Conservation (phyloP, 345 rosid species). For the Murraya paniculata region DNA sequence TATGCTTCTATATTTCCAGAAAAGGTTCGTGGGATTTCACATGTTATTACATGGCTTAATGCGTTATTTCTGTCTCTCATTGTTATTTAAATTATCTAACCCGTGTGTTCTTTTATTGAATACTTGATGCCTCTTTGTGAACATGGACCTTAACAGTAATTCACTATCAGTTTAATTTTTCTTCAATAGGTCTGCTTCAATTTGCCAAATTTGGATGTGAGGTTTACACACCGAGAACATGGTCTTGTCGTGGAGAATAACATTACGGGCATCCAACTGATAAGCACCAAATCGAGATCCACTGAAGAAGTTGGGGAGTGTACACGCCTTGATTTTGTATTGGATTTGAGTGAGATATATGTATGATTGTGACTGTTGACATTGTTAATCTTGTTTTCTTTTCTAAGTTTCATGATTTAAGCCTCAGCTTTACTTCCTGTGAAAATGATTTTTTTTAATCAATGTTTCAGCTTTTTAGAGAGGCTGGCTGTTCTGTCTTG, state of each 20-base stretch:
- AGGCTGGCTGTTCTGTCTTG: conserved; percentile 67
- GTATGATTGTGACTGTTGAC: conserved; percentile 37
- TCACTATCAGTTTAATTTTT: conserved; percentile 14
- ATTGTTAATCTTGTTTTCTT: conserved; percentile 24
- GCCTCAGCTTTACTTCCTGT: conserved; percentile 16
- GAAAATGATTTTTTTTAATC: conserved; percentile 23
- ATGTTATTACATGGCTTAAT: background rate
- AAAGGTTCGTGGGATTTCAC: conserved; percentile 54
- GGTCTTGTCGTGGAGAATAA: conserved; percentile 65
- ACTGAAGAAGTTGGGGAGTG: conserved; percentile 90
- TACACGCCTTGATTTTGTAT: conserved; percentile 81
- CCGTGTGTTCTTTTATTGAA: background rate
- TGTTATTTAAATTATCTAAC: background rate
- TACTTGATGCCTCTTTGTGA: background rate
- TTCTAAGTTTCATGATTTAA: conserved; percentile 14
- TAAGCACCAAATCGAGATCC: conserved; percentile 61
- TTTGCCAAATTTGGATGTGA: conserved; percentile 80
- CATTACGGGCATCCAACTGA: conserved; percentile 80
- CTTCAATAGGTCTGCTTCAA: conserved; percentile 61
- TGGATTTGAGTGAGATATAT: conserved; percentile 95
- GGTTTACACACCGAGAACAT: conserved; percentile 67
- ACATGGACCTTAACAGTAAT: background rate
- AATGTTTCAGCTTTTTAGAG: conserved; percentile 76
- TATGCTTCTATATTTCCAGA: conserved; percentile 72
- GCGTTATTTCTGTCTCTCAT: background rate